Evolutionary conservation across 1,139 yeast genomes (phyloP).

Genomic region (Petasospora rhodanensis): DNA sequence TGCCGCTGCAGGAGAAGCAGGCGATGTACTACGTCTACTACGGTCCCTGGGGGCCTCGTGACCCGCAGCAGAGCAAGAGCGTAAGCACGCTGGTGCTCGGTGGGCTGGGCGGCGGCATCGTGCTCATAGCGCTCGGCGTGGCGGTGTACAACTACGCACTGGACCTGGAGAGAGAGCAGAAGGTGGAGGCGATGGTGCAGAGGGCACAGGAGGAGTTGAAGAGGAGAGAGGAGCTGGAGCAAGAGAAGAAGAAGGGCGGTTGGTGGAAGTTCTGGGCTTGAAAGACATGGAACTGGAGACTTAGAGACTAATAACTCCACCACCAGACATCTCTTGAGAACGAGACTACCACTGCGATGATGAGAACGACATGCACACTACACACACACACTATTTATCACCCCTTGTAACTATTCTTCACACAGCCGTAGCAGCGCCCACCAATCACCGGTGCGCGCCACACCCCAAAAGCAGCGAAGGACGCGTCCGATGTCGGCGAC

Average conservation of each 20-base stretch:
- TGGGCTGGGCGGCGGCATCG: slow-evolving; percentile 16
- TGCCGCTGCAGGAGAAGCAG: slow-evolving; percentile 76
- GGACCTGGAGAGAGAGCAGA: slow-evolving; percentile 20
- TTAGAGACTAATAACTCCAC: no score
- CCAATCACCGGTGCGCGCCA: no score
- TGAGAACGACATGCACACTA: no score
- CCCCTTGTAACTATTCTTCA: no score
- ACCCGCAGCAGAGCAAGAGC: slow-evolving; percentile 8
- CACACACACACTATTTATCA: no score
- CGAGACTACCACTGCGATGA: no score
- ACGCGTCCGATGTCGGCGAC: no score
- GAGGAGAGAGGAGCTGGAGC: slow-evolving; percentile 5
- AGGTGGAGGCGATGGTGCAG: slow-evolving; percentile 7
- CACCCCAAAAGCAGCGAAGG: no score
- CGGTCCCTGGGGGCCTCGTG: slow-evolving; percentile 93
- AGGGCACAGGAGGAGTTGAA: slow-evolving; percentile 5
- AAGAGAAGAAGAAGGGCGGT: background rate
- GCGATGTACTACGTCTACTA: slow-evolving; percentile 87
- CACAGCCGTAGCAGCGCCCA: no score
- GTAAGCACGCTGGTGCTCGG: slow-evolving; percentile 14
- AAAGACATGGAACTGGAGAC: no score
- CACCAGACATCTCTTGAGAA: no score
- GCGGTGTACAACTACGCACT: slow-evolving; percentile 17
- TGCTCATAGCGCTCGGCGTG: slow-evolving; percentile 18
- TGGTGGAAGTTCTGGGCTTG: slow-evolving; percentile 11